These are phyloP conservation scores for Podaxis sp. DNA, from an alignment of 768 basidiomycete genomes.

Conservation along the genomic window DNA sequence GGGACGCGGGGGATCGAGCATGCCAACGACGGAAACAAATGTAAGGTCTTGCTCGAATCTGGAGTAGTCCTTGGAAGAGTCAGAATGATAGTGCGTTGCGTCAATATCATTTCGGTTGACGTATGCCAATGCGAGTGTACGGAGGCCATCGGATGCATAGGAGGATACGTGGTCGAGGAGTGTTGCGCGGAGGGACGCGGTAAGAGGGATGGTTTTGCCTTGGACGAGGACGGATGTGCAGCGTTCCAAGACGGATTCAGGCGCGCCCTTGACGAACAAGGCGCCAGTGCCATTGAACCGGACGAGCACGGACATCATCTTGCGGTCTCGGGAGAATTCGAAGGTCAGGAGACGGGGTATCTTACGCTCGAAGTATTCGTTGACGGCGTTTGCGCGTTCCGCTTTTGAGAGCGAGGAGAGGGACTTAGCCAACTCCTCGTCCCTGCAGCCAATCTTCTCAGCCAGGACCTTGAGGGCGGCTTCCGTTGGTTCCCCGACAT, in stretches of 20 bases:
- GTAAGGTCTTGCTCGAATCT: slow-evolving; percentile 91
- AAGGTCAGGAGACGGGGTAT: slow-evolving; percentile 89
- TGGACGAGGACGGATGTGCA: slow-evolving; percentile 75
- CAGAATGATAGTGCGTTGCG: slow-evolving; percentile 76
- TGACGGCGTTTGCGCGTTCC: slow-evolving; percentile 79
- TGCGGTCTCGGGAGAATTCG: slow-evolving; percentile 97
- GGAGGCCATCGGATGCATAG: slow-evolving; percentile 81
- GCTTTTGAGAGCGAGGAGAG: slow-evolving; percentile 55
- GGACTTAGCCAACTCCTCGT: slow-evolving; percentile 55
- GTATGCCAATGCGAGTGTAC: slow-evolving; percentile 91
- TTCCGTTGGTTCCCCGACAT: slow-evolving; percentile 96
- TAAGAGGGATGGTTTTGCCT: slow-evolving; percentile 64
- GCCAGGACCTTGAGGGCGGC: slow-evolving; percentile 93
- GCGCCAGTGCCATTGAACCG: slow-evolving; percentile 66
- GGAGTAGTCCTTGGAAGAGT: slow-evolving; percentile 78
- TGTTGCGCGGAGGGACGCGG: slow-evolving; percentile 52
- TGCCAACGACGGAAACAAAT: slow-evolving; percentile 94
- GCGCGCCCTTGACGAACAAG: slow-evolving; percentile 93
- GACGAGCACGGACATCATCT: slow-evolving; percentile 98
- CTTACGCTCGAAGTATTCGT: slow-evolving; percentile 73
- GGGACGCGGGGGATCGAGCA: slow-evolving; percentile 97
- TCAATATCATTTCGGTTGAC: slow-evolving; percentile 76
- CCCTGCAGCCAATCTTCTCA: slow-evolving; percentile 87
- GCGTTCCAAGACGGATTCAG: slow-evolving; percentile 90
- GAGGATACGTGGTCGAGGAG: slow-evolving; percentile 66